These are phyloP conservation scores for Atkinsonella hypoxylon DNA, from an alignment of 2,329 filamentous ascomycete genomes.

Conservation along the genomic window DNA sequence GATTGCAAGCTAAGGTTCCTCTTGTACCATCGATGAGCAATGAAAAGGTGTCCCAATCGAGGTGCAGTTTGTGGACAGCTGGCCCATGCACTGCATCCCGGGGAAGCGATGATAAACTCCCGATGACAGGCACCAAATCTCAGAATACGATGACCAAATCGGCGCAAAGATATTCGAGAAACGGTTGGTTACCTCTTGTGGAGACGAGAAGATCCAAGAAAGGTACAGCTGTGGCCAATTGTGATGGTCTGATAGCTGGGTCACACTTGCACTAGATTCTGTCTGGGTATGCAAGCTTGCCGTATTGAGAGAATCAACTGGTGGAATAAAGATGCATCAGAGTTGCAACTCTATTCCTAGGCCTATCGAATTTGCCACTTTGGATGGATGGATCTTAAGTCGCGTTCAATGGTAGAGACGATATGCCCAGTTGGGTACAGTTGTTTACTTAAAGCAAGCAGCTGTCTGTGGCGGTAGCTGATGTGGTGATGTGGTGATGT, in stretches of 20 bases:
- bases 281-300: too few relatives aligned
- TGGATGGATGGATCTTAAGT: neutral
- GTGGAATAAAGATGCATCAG: too few relatives aligned
- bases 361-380: too few relatives aligned
- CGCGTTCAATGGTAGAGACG: neutral
- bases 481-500: neutral
- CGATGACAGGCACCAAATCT: neutral
- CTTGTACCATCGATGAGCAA: neutral
- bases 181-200: neutral
- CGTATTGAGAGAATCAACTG: neutral
- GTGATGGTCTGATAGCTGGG: neutral
- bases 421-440: neutral
- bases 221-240: neutral
- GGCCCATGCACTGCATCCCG: slow-evolving; percentile 10
- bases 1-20: slow-evolving; percentile 11
- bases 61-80: slow-evolving; percentile 10
- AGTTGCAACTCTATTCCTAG: too few relatives aligned
- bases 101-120: neutral
- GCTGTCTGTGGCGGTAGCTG: neutral
- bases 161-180: neutral
- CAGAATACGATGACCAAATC: neutral
- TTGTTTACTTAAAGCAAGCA: neutral
- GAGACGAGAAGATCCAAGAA: neutral
- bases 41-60: slow-evolving; percentile 3
- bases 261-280: too few relatives aligned